phyloP scores from a whole-genome alignment of 2,329 filamentous ascomycete genomes.

The Helotiales sp. region DNA sequence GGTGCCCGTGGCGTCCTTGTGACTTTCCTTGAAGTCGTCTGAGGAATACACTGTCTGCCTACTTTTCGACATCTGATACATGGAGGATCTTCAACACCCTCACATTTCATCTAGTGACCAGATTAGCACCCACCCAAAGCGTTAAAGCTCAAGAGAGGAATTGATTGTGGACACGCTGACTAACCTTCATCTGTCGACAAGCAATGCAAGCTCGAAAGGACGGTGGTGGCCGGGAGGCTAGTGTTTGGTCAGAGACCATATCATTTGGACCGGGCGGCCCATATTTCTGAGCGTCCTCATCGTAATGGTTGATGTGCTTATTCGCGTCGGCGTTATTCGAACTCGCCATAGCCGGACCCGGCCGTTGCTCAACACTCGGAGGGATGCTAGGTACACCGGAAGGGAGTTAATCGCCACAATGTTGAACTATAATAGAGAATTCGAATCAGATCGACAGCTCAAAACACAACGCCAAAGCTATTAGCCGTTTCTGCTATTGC shows the following conservation, averaged over 20 bases:
- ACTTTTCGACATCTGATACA: constrained; percentile 13
- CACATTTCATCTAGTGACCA: constrained; percentile 15
- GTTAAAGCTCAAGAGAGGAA: background rate
- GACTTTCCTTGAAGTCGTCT: background rate
- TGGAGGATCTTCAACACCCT: constrained; percentile 7
- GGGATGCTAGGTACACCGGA: no score
- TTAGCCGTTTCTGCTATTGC: no score
- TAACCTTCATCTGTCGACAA: constrained; percentile 16
- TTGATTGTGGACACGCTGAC: background rate
- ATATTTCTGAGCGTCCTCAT: background rate
- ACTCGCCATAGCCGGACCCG: background rate
- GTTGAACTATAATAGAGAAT: no score
- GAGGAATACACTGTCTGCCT: constrained; percentile 10
- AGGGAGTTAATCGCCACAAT: no score
- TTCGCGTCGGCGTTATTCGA: background rate
- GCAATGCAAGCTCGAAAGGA: constrained; percentile 11
- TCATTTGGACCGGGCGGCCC: background rate
- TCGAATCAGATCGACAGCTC: no score
- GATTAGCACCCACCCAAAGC: background rate
- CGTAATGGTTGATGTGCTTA: background rate
- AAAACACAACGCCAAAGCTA: no score
- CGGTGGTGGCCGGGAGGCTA: background rate
- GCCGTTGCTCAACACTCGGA: no score
- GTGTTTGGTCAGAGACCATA: background rate
- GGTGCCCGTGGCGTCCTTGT: background rate